These are phyloP conservation scores for Prosopis cineraria DNA, from an alignment of 306 rosid species.

Conservation along the genomic window DNA sequence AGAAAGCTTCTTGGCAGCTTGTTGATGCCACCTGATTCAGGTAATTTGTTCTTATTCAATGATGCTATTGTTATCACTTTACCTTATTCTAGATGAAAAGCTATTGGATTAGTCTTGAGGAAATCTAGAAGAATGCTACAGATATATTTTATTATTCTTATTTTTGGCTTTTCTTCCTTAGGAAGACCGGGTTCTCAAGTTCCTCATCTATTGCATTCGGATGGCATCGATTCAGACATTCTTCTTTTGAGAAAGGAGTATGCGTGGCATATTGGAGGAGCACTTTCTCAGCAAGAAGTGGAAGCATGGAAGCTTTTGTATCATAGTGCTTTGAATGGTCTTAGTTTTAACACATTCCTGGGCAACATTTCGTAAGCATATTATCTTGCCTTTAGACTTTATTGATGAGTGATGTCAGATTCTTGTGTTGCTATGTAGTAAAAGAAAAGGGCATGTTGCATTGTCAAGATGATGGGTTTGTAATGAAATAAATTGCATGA, in stretches of 20 bases:
- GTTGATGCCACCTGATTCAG: slow-evolving; percentile 70
- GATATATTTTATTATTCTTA: slow-evolving; percentile 29
- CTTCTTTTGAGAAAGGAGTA: slow-evolving; percentile 71
- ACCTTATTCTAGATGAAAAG: not conserved
- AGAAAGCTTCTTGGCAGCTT: slow-evolving; percentile 89
- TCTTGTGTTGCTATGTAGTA: not conserved
- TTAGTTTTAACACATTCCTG: slow-evolving; percentile 89
- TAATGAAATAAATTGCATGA: not conserved
- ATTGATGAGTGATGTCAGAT: not conserved
- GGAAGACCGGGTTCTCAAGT: slow-evolving; percentile 76
- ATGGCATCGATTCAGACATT: slow-evolving; percentile 50
- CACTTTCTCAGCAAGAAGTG: slow-evolving; percentile 74
- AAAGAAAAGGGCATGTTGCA: slow-evolving; percentile 11
- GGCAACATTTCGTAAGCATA: slow-evolving; percentile 78
- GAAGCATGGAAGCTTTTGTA: slow-evolving; percentile 89
- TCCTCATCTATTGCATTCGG: slow-evolving; percentile 60
- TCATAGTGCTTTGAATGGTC: slow-evolving; percentile 86
- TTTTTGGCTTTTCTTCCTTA: slow-evolving; percentile 33
- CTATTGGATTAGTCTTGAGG: slow-evolving; percentile 12
- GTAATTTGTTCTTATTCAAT: slow-evolving; percentile 40
- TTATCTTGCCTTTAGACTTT: slow-evolving; percentile 12
- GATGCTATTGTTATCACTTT: not conserved
- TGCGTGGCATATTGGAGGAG: slow-evolving; percentile 97
- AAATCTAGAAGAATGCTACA: slow-evolving; percentile 13
- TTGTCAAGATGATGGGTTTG: slow-evolving; percentile 11